Evolutionary conservation across 1,284 basidiomycete genomes (phyloP).

Genomic region (Ganoderma resinaceum): DNA sequence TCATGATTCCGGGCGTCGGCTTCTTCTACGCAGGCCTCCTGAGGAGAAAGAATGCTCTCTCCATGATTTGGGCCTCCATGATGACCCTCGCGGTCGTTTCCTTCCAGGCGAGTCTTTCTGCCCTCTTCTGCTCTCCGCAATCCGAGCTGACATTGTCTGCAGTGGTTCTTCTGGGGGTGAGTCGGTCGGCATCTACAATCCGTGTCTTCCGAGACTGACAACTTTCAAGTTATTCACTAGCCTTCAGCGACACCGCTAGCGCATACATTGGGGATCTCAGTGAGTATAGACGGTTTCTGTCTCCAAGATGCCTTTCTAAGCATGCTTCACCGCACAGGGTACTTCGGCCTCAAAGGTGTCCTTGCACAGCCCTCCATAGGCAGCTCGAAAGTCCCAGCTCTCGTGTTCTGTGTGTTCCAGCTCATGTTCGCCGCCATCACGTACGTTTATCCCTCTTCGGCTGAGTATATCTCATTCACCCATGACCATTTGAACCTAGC

Average conservation of each 20-base stretch:
- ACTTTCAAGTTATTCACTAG: slow-evolving; percentile 47
- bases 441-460: slow-evolving; percentile 41
- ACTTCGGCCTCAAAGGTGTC: slow-evolving; percentile 88
- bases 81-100: slow-evolving; percentile 68
- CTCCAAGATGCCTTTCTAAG: not conserved
- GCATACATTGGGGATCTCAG: slow-evolving; percentile 50
- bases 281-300: slow-evolving; percentile 21
- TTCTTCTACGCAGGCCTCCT: slow-evolving; percentile 91
- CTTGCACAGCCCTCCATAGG: slow-evolving; percentile 81
- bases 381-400: slow-evolving; percentile 75
- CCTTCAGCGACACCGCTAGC: slow-evolving; percentile 56
- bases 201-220: not conserved
- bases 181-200: slow-evolving; percentile 5
- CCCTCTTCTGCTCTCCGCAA: not conserved
- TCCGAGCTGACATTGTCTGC: slow-evolving; percentile 1
- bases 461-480: not conserved
- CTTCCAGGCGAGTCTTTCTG: slow-evolving; percentile 45
- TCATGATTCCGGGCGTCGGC: slow-evolving; percentile 93
- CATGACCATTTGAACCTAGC: slow-evolving; percentile 39
- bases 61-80: slow-evolving; percentile 90
- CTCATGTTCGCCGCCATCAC: slow-evolving; percentile 90
- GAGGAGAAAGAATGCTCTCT: slow-evolving; percentile 90
- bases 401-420: slow-evolving; percentile 92
- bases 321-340: slow-evolving; percentile 43
- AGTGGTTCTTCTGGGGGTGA: slow-evolving; percentile 59